A percentile compares a stretch with the other conserved stretches of the same genome.
Conservation (phyloP, 202 grass and related monocot genomes). For the Tripidium arundinaceum region DNA sequence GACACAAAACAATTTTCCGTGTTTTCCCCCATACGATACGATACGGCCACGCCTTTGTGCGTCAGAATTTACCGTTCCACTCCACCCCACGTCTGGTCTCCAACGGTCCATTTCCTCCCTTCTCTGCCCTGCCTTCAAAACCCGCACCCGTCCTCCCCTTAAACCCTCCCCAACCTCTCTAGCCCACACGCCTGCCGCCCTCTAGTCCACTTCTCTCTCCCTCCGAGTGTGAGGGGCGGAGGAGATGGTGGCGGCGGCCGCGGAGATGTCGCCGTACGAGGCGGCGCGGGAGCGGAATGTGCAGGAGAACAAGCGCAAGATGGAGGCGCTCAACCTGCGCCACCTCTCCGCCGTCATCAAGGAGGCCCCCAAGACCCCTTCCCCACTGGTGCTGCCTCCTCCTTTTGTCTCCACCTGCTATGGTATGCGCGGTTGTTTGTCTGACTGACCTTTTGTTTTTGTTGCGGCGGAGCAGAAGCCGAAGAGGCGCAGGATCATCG, state of each 20-base stretch:
- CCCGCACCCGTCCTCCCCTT: no score
- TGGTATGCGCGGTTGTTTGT: background rate
- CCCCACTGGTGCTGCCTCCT: constrained; percentile 38
- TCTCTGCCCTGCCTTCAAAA: no score
- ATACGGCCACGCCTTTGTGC: background rate
- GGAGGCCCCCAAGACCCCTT: constrained; percentile 56
- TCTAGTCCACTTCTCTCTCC: background rate
- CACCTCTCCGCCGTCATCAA: constrained; percentile 54
- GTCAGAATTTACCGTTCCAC: constrained; percentile 10
- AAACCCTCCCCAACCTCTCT: no score
- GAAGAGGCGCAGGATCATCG: constrained; percentile 57
- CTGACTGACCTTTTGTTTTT: background rate
- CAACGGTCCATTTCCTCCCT: no score
- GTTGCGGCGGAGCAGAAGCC: constrained; percentile 38
- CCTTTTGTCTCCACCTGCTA: background rate
- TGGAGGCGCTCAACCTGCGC: constrained; percentile 75
- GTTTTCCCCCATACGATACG: no score
- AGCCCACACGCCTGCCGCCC: no score
- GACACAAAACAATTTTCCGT: background rate
- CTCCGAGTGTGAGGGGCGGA: background rate
- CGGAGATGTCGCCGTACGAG: constrained; percentile 53
- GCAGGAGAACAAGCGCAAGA: constrained; percentile 87
- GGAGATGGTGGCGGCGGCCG: constrained; percentile 14
- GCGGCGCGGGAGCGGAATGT: constrained; percentile 63
- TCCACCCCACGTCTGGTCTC: background rate